A percentile compares a stretch with the other conserved stretches of the same genome.
Evolutionary conservation across 2,329 filamentous ascomycete species (phyloP).

Genomic region (Didymosphaeria variabile): DNA sequence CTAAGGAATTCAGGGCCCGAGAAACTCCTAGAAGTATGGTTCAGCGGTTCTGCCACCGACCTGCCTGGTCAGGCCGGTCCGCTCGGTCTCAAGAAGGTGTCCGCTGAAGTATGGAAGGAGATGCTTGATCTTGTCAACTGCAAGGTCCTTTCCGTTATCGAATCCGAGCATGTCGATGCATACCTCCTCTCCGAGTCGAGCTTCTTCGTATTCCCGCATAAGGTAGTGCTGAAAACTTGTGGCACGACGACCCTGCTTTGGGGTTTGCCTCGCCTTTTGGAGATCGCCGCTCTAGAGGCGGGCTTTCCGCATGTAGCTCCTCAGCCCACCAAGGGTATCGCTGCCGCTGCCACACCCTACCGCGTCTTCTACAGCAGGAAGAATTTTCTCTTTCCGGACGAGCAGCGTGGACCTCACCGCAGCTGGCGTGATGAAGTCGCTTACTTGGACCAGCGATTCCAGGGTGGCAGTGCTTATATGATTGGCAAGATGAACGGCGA

Average conservation of each 20-base stretch:
- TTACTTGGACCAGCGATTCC: conserved; percentile 89
- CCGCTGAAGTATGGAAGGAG: conserved; percentile 86
- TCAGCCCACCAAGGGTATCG: conserved; percentile 70
- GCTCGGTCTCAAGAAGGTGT: conserved; percentile 84
- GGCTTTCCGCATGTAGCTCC: conserved; percentile 87
- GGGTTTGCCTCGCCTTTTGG: conserved; percentile 87
- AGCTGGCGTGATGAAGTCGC: conserved; percentile 98
- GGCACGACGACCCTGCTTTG: conserved; percentile 93
- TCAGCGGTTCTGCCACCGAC: conserved; percentile 78
- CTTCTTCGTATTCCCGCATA: conserved; percentile 99
- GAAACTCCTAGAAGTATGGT: conserved; percentile 99
- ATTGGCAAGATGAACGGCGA: conserved; percentile 99
- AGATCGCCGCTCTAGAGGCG: conserved; percentile 86
- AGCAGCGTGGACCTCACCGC: conserved; percentile 91
- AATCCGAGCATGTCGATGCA: conserved; percentile 93
- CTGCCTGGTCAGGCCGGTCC: conserved; percentile 76
- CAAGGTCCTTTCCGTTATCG: conserved; percentile 93
- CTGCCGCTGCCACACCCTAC: conserved; percentile 85
- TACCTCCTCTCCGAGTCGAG: conserved; percentile 98
- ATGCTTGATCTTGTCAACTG: conserved; percentile 99
- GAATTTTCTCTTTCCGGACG: conserved; percentile 96
- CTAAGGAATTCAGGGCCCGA: conserved; percentile 73
- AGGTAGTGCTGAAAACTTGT: conserved; percentile 97
- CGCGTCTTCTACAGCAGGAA: conserved; percentile 99
- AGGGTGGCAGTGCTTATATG: conserved; percentile 96